Percentiles rank a stretch among this genome's conserved stretches.
phyloP scores from a whole-genome alignment of 495 filamentous ascomycete species.

The Aspergillus saccharolyticus region DNA sequence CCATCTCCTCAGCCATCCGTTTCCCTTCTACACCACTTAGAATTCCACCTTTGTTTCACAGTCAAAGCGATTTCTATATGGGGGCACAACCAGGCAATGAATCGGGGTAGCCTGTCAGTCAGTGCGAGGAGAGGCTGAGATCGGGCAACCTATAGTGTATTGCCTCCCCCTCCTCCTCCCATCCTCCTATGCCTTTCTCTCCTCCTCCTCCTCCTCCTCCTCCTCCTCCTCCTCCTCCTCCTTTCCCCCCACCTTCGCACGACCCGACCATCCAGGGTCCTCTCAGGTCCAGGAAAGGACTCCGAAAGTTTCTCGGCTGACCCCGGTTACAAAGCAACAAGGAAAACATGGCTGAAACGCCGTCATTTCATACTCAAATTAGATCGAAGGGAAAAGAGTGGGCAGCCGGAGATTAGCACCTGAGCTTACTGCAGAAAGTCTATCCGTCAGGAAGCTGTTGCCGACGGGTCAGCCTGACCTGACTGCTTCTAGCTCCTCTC shows the following conservation, averaged over 20 bases:
- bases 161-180: no score
- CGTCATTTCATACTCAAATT: slow-evolving; percentile 18
- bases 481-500: neutral
- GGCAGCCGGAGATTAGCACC: slow-evolving; percentile 11
- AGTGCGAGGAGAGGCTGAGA: neutral
- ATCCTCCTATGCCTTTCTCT: neutral
- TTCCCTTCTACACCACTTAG: neutral
- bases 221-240: neutral
- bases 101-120: neutral
- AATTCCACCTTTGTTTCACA: no score
- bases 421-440: slow-evolving; percentile 17
- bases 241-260: neutral
- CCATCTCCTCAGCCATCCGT: neutral
- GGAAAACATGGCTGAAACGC: slow-evolving; percentile 21
- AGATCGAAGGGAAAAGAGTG: slow-evolving; percentile 22
- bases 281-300: slow-evolving; percentile 18
- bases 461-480: slow-evolving; percentile 19
- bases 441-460: slow-evolving; percentile 34
- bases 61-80: no score
- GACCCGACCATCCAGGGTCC: slow-evolving; percentile 23
- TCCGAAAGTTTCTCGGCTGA: slow-evolving; percentile 25
- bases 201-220: no score
- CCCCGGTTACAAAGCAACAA: slow-evolving; percentile 16
- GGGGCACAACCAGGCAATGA: neutral
- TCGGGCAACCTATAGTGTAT: neutral